Conservation (phyloP, 768 basidiomycete genomes). For the Tylopilus balloui region DNA sequence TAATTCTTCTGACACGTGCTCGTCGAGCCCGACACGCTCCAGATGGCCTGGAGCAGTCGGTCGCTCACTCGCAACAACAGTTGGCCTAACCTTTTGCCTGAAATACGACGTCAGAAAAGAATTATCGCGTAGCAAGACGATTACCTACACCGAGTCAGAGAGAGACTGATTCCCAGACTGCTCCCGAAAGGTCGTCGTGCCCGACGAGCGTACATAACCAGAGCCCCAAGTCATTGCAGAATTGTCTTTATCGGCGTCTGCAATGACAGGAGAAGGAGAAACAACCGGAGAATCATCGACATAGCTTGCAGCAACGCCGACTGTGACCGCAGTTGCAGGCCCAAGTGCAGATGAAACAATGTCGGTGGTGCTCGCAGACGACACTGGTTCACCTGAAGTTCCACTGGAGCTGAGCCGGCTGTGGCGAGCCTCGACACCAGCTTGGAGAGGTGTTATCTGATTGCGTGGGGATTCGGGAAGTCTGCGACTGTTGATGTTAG, state of each 20-base stretch:
- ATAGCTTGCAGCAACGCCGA: background rate
- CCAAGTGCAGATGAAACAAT: background rate
- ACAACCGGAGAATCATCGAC: background rate
- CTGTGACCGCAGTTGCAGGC: background rate
- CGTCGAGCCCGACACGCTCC: background rate
- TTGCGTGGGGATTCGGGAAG: background rate
- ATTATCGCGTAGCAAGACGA: background rate
- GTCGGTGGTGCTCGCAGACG: background rate
- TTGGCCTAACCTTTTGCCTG: constrained; percentile 1
- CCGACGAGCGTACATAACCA: background rate
- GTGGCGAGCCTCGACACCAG: background rate
- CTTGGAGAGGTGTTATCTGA: background rate
- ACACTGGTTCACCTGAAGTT: background rate
- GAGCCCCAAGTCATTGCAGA: background rate
- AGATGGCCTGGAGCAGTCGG: background rate
- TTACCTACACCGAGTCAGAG: constrained; percentile 5
- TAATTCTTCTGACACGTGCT: background rate
- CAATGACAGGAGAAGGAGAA: background rate
- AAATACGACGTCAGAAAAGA: background rate
- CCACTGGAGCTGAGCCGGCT: background rate
- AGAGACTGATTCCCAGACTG: background rate
- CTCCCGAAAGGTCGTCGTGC: background rate
- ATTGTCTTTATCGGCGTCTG: background rate
- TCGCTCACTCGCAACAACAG: background rate
- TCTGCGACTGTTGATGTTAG: background rate